A percentile compares a stretch with the other conserved stretches of the same genome.
These are phyloP conservation scores for Rutstroemia sydowiana DNA, from an alignment of 2,329 filamentous ascomycete species.

Conservation along the genomic window DNA sequence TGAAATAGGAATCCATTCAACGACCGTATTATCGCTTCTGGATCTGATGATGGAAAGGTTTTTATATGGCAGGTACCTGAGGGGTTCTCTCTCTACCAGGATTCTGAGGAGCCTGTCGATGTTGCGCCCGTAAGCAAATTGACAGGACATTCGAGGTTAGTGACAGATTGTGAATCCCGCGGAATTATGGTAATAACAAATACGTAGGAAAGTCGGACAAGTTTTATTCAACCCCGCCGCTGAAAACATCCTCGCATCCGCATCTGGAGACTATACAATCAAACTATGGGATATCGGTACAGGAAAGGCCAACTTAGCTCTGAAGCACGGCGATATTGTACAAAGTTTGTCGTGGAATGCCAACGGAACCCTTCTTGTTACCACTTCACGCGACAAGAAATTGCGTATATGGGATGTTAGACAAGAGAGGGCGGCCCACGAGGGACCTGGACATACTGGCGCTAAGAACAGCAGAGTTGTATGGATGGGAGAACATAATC, in stretches of 20 bases:
- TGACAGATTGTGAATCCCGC: slow-evolving; percentile 3
- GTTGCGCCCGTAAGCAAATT: slow-evolving; percentile 76
- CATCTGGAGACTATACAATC: slow-evolving; percentile 88
- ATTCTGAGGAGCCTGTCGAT: slow-evolving; percentile 76
- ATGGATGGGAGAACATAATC: slow-evolving; percentile 96
- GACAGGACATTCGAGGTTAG: slow-evolving; percentile 76
- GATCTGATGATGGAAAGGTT: slow-evolving; percentile 93
- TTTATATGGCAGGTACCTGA: slow-evolving; percentile 94
- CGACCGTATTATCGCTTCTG: slow-evolving; percentile 85
- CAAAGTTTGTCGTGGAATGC: slow-evolving; percentile 96
- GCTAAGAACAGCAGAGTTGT: slow-evolving; percentile 97
- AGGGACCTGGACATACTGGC: slow-evolving; percentile 77
- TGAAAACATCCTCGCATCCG: slow-evolving; percentile 89
- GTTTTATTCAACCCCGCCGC: slow-evolving; percentile 96
- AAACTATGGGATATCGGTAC: slow-evolving; percentile 93
- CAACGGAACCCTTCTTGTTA: slow-evolving; percentile 76
- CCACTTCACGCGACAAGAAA: slow-evolving; percentile 97
- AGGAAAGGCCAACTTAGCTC: slow-evolving; percentile 63
- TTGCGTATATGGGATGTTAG: slow-evolving; percentile 95
- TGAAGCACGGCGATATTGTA: slow-evolving; percentile 86
- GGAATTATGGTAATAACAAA: slow-evolving; percentile 21
- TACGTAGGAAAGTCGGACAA: slow-evolving; percentile 92
- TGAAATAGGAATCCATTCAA: slow-evolving; percentile 81
- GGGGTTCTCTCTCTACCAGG: slow-evolving; percentile 75
- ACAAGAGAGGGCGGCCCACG: slow-evolving; percentile 81